Evolutionary conservation across 768 basidiomycete species (phyloP), one percentile per base, ranked within the genome.

Genomic region (Boletus speciosus): DNA sequence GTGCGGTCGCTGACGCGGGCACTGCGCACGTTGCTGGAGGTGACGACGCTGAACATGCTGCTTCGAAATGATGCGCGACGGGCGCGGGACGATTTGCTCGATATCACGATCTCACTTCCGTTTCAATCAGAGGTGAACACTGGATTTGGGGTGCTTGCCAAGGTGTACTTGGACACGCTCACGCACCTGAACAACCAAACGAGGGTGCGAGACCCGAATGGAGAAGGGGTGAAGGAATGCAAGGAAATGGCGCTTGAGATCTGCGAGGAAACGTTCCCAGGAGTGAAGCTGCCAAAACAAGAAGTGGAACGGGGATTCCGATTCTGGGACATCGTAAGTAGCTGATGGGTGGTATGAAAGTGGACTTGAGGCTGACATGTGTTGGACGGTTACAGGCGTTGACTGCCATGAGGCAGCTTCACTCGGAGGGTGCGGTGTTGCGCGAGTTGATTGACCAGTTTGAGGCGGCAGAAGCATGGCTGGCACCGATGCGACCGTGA

Each of bases 41-140:
- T 94, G 54, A 86, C 91, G 39, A 85, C 91, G 55, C 74, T 97
- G 66, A 97, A 97, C 74, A 90, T 98, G 86, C 78, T 99, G 34
- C 78, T 99, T 25, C 88, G 92, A 27, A 84, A 82, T 31, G 95
- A 98, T 66, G 94, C 93, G 34, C 84, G 86, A 32, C 81, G 91
- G 46, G 81, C 83, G 41, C 82, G 96, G 62, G 95, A 98, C 58
- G 97, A 98, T 67, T 76, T 93, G 60, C 76, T 97, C 62, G 97
- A 98, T 69, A 87, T 98, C 57, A 84, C 92, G 58, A 80, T 97
- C 34, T 93, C 91, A 42, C 78, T 98, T 34, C 93, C 95, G 9
- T 97, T 98, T 82, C 95, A 97, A 69, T 80, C 82, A 51, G 97
- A 98, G 67, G 93, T 93, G 63, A 97, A 97, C 78, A 98, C 97